A percentile compares a stretch with the other conserved stretches of the same genome.
phyloP scores from a whole-genome alignment of 805 yeast species.

The Millerozyma acaciae region DNA sequence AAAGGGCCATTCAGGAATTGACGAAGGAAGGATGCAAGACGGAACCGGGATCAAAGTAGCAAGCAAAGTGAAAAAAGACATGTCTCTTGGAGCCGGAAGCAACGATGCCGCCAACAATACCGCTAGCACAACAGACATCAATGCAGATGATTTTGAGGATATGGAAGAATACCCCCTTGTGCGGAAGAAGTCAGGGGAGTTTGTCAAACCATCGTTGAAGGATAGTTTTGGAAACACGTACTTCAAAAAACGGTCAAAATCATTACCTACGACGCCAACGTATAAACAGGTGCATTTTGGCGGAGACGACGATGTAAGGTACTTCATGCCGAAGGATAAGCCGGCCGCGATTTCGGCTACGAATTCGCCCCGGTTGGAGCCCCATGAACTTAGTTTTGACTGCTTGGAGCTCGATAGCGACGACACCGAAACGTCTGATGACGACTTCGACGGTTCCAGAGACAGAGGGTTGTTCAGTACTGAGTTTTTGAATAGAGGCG shows the following conservation, averaged over 20 bases:
- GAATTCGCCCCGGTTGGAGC: constrained; percentile 48
- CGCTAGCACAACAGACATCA: no score
- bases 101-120: no score
- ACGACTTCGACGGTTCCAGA: constrained; percentile 13
- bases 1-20: no score
- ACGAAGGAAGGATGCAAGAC: no score
- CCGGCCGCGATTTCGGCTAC: constrained; percentile 75
- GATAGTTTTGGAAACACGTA: constrained; percentile 32
- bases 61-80: no score
- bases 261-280: constrained; percentile 50
- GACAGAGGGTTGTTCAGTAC: constrained; percentile 4
- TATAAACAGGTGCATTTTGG: constrained; percentile 80
- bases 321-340: constrained; percentile 66
- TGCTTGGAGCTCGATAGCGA: constrained; percentile 10
- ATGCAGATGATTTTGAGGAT: no score
- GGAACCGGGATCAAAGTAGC: no score
- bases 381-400: constrained; percentile 4
- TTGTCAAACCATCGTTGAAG: constrained; percentile 71
- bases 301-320: constrained; percentile 60
- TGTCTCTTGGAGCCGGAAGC: no score
- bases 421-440: constrained; percentile 17
- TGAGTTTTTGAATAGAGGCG: no score
- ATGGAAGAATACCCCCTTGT: constrained; percentile 37
- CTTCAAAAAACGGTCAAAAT: constrained; percentile 28
- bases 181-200: constrained; percentile 86